phyloP scores from a whole-genome alignment of 139 green algal genomes.

The Bryopsis sp. region DNA sequence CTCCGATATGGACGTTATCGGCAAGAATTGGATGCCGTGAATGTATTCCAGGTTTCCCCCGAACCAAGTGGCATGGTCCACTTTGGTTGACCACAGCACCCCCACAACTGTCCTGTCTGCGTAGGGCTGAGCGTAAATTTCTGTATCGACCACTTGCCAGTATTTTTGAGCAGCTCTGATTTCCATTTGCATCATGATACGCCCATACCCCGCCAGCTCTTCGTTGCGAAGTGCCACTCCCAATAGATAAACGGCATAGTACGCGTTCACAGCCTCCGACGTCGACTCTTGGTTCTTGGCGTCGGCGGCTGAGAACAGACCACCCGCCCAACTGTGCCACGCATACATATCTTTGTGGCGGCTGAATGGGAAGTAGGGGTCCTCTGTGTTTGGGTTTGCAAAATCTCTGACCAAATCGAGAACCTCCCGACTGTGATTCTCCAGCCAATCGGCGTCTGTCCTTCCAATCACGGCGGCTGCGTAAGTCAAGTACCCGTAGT shows the following conservation, averaged over 20 bases:
- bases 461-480: slow-evolving; percentile 25
- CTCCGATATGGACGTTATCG: slow-evolving; percentile 22
- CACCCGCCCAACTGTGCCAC: slow-evolving; percentile 17
- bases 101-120: slow-evolving; percentile 25
- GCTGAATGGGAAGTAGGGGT: slow-evolving; percentile 28
- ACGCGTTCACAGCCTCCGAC: slow-evolving; percentile 32
- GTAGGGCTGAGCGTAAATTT: slow-evolving; percentile 23
- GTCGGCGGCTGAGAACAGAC: slow-evolving; percentile 21
- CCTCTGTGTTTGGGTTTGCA: slow-evolving; percentile 23
- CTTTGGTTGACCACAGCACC: slow-evolving; percentile 34
- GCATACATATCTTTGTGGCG: slow-evolving; percentile 29
- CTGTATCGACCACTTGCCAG: slow-evolving; percentile 26
- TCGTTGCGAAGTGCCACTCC: slow-evolving; percentile 21
- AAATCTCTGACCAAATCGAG: slow-evolving; percentile 25
- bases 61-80: slow-evolving; percentile 34
- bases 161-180: slow-evolving; percentile 22
- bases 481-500: slow-evolving; percentile 41
- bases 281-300: slow-evolving; percentile 34
- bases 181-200: slow-evolving; percentile 27
- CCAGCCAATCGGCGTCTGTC: slow-evolving; percentile 21
- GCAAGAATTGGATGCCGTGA: slow-evolving; percentile 35
- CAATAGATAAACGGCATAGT: slow-evolving; percentile 35
- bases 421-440: not conserved
- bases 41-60: slow-evolving; percentile 24
- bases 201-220: slow-evolving; percentile 24